phyloP scores from a whole-genome alignment of 2,329 filamentous ascomycete genomes.

The Colletotrichum camelliae region DNA sequence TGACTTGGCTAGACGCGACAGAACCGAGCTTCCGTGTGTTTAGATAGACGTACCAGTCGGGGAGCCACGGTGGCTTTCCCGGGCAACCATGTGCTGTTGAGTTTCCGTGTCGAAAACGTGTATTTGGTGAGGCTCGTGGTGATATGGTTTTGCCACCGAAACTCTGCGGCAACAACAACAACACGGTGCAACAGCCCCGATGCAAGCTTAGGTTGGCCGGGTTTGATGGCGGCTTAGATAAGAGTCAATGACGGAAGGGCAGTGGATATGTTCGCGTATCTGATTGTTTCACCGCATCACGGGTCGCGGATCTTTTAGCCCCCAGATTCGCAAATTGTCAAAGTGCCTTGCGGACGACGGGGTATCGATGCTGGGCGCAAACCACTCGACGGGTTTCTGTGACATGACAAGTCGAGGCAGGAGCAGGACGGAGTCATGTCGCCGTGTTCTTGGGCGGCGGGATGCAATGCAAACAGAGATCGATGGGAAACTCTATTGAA shows the following conservation, averaged over 20 bases:
- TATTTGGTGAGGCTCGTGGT: neutral
- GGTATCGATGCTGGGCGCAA: neutral
- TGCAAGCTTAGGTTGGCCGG: neutral
- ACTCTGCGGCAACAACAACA: neutral
- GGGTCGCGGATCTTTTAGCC: neutral
- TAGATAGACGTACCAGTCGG: neutral
- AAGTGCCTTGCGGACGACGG: neutral
- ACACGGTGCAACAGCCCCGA: neutral
- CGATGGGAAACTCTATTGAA: slow-evolving; percentile 9
- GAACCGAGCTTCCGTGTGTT: neutral
- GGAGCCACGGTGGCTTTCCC: neutral
- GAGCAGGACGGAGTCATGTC: neutral
- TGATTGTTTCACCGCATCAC: neutral
- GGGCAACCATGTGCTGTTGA: neutral
- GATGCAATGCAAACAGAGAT: slow-evolving; percentile 2
- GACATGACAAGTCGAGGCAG: slow-evolving; percentile 1
- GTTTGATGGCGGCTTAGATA: neutral
- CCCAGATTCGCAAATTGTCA: neutral
- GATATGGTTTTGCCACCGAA: neutral
- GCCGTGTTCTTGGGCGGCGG: neutral
- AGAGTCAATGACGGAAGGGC: neutral
- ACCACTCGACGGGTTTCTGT: neutral
- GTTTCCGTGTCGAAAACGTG: neutral
- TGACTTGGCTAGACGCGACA: neutral
- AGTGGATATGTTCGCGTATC: slow-evolving; percentile 5